Conservation (phyloP, 176 grass and related monocot genomes). For the Pharus latifolius region DNA sequence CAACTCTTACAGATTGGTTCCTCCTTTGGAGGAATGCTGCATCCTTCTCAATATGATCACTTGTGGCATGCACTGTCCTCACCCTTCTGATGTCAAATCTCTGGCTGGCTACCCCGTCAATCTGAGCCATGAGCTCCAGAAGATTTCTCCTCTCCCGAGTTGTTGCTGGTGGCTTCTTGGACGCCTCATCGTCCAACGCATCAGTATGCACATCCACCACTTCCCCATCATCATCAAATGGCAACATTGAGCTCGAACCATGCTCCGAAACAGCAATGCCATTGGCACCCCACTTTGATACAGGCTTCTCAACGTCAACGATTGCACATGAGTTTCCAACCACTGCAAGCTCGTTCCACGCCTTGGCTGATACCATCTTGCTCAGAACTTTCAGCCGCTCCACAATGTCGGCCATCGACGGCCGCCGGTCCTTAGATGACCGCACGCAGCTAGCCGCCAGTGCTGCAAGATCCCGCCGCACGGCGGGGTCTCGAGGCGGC, state of each 20-base stretch:
- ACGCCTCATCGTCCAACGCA: conserved; percentile 26
- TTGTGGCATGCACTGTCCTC: conserved; percentile 20
- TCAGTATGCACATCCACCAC: conserved; percentile 10
- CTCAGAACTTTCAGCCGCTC: conserved; percentile 51
- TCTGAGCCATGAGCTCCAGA: conserved; percentile 76
- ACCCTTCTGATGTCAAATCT: conserved; percentile 30
- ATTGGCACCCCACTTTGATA: conserved; percentile 32
- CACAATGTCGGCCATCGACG: conserved; percentile 76
- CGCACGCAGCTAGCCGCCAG: conserved; percentile 81
- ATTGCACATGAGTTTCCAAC: conserved; percentile 84
- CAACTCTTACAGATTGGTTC: conserved; percentile 41
- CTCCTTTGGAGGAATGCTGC: conserved; percentile 26
- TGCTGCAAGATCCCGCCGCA: conserved; percentile 54
- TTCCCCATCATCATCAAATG: conserved; percentile 42
- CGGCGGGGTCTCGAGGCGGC: conserved; percentile 42
- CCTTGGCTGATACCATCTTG: conserved; percentile 47
- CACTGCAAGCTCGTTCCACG: conserved; percentile 70
- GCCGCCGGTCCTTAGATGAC: conserved; percentile 64
- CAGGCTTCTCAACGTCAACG: conserved; percentile 71
- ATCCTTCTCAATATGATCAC: conserved; percentile 36
- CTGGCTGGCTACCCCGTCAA: conserved; percentile 37
- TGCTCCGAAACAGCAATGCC: conserved; percentile 9
- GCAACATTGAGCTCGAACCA: conserved; percentile 25
- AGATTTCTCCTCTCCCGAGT: conserved; percentile 62
- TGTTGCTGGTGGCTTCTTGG: conserved; percentile 44